Conservation (phyloP, 179 eudicot genomes). For the Spergularia azorica region DNA sequence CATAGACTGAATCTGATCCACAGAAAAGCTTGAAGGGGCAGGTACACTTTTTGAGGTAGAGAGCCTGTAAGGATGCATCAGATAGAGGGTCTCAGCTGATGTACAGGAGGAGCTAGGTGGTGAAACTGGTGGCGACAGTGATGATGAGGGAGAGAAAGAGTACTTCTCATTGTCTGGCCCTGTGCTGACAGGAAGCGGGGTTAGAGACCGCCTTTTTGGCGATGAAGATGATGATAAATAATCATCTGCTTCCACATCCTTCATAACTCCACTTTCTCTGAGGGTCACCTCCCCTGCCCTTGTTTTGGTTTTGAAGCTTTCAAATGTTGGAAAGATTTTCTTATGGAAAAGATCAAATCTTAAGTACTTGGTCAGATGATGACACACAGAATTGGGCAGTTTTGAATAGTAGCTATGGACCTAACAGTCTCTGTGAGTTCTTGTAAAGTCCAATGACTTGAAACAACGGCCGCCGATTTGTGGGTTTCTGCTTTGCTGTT, state of each 20-base stretch:
- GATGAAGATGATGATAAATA: constrained; percentile 11
- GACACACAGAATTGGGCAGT: not conserved
- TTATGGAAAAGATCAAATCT: constrained; percentile 22
- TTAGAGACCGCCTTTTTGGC: not conserved
- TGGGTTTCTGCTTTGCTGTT: too few species aligned
- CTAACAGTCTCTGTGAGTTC: constrained; percentile 31
- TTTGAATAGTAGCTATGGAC: constrained; percentile 23
- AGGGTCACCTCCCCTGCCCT: not conserved
- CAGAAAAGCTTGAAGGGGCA: constrained; percentile 24
- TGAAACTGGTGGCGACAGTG: constrained; percentile 21
- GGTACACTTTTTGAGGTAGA: not conserved
- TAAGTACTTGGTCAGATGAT: constrained; percentile 10
- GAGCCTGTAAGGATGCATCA: constrained; percentile 8
- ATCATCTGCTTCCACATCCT: constrained; percentile 16
- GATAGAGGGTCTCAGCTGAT: constrained; percentile 18
- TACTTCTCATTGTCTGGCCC: constrained; percentile 34
- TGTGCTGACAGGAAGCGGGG: constrained; percentile 36
- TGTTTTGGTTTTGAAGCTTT: constrained; percentile 22
- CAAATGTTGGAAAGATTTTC: constrained; percentile 11
- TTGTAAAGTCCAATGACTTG: too few species aligned
- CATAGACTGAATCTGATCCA: constrained; percentile 12
- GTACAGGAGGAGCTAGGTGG: constrained; percentile 15
- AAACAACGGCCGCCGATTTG: too few species aligned
- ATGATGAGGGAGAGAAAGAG: constrained; percentile 21
- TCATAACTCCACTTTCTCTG: constrained; percentile 23